These are phyloP conservation scores for Lycium barbarum DNA, from an alignment of 257 asterid species.

Conservation along the genomic window DNA sequence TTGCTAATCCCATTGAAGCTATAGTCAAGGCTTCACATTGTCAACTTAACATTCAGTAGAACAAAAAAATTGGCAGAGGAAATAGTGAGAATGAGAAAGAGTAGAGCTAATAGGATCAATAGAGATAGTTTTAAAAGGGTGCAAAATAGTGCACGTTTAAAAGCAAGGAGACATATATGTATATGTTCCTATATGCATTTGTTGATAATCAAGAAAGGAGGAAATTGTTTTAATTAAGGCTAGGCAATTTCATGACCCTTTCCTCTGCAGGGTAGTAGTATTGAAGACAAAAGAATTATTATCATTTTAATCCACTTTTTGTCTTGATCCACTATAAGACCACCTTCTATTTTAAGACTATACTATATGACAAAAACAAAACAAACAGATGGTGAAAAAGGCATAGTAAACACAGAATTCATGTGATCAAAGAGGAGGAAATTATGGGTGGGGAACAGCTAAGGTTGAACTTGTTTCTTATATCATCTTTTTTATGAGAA, in stretches of 20 bases:
- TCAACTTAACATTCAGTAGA: not conserved
- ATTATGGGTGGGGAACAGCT: slow-evolving; percentile 13
- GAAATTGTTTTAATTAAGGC: too few relatives aligned
- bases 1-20: not conserved
- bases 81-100: not conserved
- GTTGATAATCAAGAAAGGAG: too few relatives aligned
- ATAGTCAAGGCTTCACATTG: not conserved
- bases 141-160: too few relatives aligned
- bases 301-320: not conserved
- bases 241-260: too few relatives aligned
- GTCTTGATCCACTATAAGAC: not conserved
- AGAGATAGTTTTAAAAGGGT: too few relatives aligned
- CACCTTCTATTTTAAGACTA: not conserved
- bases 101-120: not conserved
- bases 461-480: slow-evolving; percentile 13
- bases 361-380: not conserved
- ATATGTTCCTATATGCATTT: too few relatives aligned
- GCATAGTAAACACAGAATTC: not conserved
- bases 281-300: not conserved
- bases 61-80: not conserved
- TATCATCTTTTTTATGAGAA: not conserved
- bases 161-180: too few relatives aligned
- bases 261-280: not conserved
- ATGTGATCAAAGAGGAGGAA: slow-evolving; percentile 15
- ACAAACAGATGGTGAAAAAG: slow-evolving; percentile 13